Conservation (phyloP, 2,329 filamentous ascomycete genomes). For the Botryotinia calthae region DNA sequence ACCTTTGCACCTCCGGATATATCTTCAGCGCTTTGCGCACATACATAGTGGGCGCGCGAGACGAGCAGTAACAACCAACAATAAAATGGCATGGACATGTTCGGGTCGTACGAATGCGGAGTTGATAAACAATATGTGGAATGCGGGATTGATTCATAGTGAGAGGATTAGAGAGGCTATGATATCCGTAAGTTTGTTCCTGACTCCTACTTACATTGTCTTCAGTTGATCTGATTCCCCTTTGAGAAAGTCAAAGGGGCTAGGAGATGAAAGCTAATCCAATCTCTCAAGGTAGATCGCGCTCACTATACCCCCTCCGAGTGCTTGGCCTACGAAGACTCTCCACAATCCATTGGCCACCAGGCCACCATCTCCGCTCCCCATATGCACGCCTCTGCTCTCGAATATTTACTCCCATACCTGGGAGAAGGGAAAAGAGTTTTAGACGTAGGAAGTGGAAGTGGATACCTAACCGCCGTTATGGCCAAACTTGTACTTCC, state of each 20-base stretch:
- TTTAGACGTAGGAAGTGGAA: constrained; percentile 73
- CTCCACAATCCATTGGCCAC: constrained; percentile 66
- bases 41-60: not conserved
- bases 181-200: constrained; percentile 53
- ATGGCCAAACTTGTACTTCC: constrained; percentile 60
- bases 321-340: constrained; percentile 68
- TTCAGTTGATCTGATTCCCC: constrained; percentile 9
- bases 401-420: constrained; percentile 58
- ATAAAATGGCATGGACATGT: constrained; percentile 85
- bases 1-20: not conserved
- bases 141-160: constrained; percentile 69
- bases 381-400: constrained; percentile 69
- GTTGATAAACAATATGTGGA: constrained; percentile 75
- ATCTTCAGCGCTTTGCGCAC: not conserved
- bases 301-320: constrained; percentile 76
- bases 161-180: constrained; percentile 76
- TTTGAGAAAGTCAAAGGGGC: not conserved
- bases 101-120: constrained; percentile 71
- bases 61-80: not conserved
- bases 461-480: constrained; percentile 84
- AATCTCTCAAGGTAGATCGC: constrained; percentile 70
- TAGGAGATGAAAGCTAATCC: constrained; percentile 14
- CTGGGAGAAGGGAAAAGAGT: constrained; percentile 53
- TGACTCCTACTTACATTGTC: constrained; percentile 10
- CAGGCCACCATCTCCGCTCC: constrained; percentile 69